Base-by-base conservation (phyloP, 257 asterid genomes). In the Eucommia ulmoides region DNA sequence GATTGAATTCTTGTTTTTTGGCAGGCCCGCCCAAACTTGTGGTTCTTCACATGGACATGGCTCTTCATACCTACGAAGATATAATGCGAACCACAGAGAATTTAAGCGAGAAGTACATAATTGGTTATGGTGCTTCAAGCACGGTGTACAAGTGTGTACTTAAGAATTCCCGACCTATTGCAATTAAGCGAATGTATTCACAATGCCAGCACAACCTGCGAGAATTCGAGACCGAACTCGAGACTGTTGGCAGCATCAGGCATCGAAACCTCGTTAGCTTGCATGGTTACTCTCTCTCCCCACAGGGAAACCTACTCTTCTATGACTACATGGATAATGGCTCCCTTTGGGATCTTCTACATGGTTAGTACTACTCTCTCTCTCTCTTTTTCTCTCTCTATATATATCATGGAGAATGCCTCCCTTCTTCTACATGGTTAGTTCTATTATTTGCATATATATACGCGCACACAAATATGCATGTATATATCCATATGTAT, bases 301-400 rank as follows among this genome's bases (percentile, higher is more conserved):
- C 96, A 6, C 76, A 55, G 38, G 99, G 93, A 4, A 79, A 86
- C 48, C 96, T 91, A 55, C 99, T 91, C 69, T 91, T 83, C 69
- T 91, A 86, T 15, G 99, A 91, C 52, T 86, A 79, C 78, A 91
- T 91, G 99, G 89, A 77, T 49, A 91, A 91, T 65, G 99, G 99
- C 8, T 91, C 99, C 16, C 95, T 91, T 19, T 91, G 99, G 99
- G 96, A 86, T 73, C 99, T 86, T 56, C 94, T 91, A 63, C 99
- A 91, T 62, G 94, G 99, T 83, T 17, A 52, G 84, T 63, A 11
- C 6, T 41, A 33, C 23, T 19, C 45, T 22, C 25, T 53, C 21
- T n/a, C n/a, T n/a, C n/a, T n/a, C n/a, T n/a, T n/a, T n/a, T n/a
- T n/a, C n/a, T n/a, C n/a, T n/a, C n/a, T n/a, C n/a, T n/a, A n/a